Percentiles rank a stretch among this genome's conserved stretches.
These are phyloP conservation scores for Tubosaeta sp. DNA, from an alignment of 768 basidiomycete genomes.

Conservation along the genomic window DNA sequence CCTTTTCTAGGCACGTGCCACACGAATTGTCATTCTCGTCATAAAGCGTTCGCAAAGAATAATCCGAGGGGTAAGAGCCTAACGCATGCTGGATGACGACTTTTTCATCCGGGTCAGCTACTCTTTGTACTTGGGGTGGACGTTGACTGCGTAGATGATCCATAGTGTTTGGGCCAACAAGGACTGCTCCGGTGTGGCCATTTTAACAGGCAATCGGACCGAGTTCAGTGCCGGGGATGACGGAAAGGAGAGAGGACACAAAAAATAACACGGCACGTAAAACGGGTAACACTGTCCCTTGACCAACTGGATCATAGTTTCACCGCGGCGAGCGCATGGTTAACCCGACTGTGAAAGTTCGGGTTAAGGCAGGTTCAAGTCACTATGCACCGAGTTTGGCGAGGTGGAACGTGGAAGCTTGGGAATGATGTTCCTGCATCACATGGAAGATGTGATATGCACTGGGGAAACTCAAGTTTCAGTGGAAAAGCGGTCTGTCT, in stretches of 20 bases:
- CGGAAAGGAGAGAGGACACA: background rate
- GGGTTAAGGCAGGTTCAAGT: background rate
- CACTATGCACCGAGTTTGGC: background rate
- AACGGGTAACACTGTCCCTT: background rate
- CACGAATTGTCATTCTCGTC: background rate
- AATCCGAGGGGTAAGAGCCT: background rate
- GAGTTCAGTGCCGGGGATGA: background rate
- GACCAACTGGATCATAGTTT: background rate
- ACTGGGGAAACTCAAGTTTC: background rate
- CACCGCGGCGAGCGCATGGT: background rate
- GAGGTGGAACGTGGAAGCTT: background rate
- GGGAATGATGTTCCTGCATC: background rate
- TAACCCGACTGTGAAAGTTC: background rate
- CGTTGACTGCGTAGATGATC: background rate
- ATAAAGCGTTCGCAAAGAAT: constrained; percentile 6
- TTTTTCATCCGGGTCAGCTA: background rate
- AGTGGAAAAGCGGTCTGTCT: background rate
- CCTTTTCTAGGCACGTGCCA: constrained; percentile 10
- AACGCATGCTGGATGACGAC: background rate
- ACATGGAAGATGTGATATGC: background rate
- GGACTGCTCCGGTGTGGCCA: background rate
- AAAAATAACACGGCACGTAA: background rate
- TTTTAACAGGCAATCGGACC: background rate
- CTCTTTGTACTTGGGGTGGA: background rate
- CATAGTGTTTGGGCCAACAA: background rate